Base-by-base conservation (phyloP, 805 yeast species). In the Candida loeiensis region DNA sequence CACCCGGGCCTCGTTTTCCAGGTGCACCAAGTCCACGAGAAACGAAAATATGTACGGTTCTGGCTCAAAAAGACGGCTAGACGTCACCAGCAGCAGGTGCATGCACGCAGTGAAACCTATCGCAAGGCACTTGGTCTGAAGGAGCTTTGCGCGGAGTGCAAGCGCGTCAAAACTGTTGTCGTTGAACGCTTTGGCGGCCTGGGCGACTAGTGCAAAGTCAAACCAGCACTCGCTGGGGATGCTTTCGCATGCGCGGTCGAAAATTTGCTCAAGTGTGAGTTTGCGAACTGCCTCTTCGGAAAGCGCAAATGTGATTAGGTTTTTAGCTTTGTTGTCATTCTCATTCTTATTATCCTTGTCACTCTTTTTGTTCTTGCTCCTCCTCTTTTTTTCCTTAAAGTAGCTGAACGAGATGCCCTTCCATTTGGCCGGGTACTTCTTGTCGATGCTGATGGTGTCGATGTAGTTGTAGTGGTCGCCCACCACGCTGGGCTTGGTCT, bases 161-260 rank as follows among this genome's bases (percentile, higher is more conserved):
- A 80, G 59, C 36, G 80, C 69, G 28, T 79, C 83, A 34, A 62
- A 64, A 2, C 82, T 64, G 32, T 69, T 72, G 13, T 73, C 66
- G 52, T 76, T 76, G 65, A 85, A 88, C 0, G 95, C 79, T 58
- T 87, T 88, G 1, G 89, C 86, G 21, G 76, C 67, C 4, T 80
- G 63, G 1, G 83, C 82, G 32, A 73, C 74, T 27, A 82, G 58
- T 1, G 81, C 74, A 50, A 82, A 86, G 25, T 77, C 80, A 43
- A 72, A 71, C 79, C 85, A 79, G 26, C 63, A 68, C n/a, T 79
- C 79, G 24, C 71, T 55, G 3, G 96, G 95, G 14, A 84, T 58
- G 8, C 59, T 60, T 26, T 67, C 74, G 45, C 66, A 54, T 3
- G 85, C 89, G 43, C 69, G 76, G 39, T 82, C 85, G 51, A 69